These are phyloP conservation scores for thale cress (Arabidopsis thaliana) DNA, from an alignment of 345 rosid species.

Conservation along the genomic window DNA sequence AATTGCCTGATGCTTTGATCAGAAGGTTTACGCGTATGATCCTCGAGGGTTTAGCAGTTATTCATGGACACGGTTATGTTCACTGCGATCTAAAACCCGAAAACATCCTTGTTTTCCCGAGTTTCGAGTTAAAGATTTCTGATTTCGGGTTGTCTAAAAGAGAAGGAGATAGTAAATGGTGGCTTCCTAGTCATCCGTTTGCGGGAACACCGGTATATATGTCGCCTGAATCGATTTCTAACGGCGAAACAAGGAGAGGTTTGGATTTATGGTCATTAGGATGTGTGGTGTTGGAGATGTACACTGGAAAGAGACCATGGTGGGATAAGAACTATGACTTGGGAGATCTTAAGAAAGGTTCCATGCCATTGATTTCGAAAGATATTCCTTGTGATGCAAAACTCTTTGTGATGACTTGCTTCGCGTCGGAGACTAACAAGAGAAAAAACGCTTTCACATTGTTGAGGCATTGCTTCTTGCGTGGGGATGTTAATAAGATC, in stretches of 20 bases:
- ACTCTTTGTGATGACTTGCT: conserved; percentile 6
- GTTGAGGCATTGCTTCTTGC: conserved; percentile 17
- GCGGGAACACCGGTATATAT: not conserved
- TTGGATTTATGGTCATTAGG: conserved; percentile 12
- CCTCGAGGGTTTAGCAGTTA: conserved; percentile 42
- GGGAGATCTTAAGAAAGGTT: not conserved
- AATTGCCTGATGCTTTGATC: conserved; percentile 44
- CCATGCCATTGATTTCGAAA: not conserved
- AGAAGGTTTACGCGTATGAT: conserved; percentile 38
- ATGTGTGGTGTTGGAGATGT: conserved; percentile 11
- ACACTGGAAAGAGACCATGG: conserved; percentile 2
- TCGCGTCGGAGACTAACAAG: not conserved
- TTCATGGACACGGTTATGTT: conserved; percentile 38
- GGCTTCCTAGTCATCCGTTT: not conserved
- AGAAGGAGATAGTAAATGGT: not conserved
- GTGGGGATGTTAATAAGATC: not conserved
- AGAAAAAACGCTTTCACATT: not conserved
- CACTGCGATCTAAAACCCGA: conserved; percentile 46
- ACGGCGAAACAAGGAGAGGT: not conserved
- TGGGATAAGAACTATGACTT: not conserved
- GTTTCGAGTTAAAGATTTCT: not conserved
- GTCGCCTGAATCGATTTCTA: not conserved
- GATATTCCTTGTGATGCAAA: conserved; percentile 16
- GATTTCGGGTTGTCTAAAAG: not conserved
- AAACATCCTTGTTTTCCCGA: conserved; percentile 40